phyloP scores from a whole-genome alignment of 2,329 filamentous ascomycete genomes.

The Fusarium paranaense region DNA sequence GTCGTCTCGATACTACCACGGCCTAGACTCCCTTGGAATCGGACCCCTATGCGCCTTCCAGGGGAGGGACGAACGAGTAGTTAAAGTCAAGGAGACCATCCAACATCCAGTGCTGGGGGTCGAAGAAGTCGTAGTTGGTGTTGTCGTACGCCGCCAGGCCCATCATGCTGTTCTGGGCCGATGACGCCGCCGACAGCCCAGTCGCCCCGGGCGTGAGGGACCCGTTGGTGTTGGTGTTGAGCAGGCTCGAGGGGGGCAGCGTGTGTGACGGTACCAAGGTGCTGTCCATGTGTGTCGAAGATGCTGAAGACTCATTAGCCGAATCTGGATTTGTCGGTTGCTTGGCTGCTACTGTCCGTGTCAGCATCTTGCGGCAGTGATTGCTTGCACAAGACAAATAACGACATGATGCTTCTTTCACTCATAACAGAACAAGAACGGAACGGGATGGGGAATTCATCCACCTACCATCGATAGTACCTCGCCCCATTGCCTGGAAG shows the following conservation, averaged over 20 bases:
- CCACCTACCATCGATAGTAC: slow-evolving; percentile 75
- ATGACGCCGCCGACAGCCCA: slow-evolving; percentile 55
- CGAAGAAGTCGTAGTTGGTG: slow-evolving; percentile 87
- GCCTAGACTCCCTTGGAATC: not conserved
- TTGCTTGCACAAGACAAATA: slow-evolving; percentile 34
- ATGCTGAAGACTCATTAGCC: slow-evolving; percentile 77
- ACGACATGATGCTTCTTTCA: slow-evolving; percentile 41
- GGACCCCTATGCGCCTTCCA: slow-evolving; percentile 62
- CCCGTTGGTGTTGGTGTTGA: slow-evolving; percentile 59
- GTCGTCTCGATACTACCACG: not conserved
- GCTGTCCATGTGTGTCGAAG: slow-evolving; percentile 73
- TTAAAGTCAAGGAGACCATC: slow-evolving; percentile 87
- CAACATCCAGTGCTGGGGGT: slow-evolving; percentile 93
- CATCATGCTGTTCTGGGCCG: slow-evolving; percentile 60
- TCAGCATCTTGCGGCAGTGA: slow-evolving; percentile 33
- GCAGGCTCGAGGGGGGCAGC: slow-evolving; percentile 57
- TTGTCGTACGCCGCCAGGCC: slow-evolving; percentile 71
- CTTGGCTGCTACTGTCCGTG: slow-evolving; percentile 70
- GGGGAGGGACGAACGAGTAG: slow-evolving; percentile 69
- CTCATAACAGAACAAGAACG: slow-evolving; percentile 16
- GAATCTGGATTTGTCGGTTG: slow-evolving; percentile 89
- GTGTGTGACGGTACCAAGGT: slow-evolving; percentile 62
- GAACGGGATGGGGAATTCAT: slow-evolving; percentile 14
- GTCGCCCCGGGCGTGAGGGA: slow-evolving; percentile 64
- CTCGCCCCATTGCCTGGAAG: slow-evolving; percentile 77